Conservation (phyloP, 352 stramenopile genomes). For the Pythium phragmiticola region DNA sequence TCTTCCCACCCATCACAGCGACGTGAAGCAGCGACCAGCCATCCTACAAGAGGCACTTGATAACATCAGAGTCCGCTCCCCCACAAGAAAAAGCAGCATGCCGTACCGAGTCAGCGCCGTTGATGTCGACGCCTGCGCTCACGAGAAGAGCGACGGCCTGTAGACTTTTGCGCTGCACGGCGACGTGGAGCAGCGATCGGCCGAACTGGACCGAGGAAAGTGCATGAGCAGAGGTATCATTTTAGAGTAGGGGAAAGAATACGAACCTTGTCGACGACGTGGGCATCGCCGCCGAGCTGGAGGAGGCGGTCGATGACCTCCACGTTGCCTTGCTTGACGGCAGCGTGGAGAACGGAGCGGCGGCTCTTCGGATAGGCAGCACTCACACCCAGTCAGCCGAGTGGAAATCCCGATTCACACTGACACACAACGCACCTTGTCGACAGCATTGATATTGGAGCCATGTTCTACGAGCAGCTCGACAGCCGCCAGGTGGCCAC, state of each 20-base stretch:
- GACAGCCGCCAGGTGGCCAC: constrained; percentile 9
- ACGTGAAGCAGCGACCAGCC: constrained; percentile 22
- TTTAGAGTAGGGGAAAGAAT: neutral
- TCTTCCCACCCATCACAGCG: constrained; percentile 14
- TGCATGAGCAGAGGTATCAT: neutral
- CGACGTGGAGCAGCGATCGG: constrained; percentile 19
- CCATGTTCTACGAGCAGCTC: constrained; percentile 9
- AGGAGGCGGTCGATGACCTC: constrained; percentile 18
- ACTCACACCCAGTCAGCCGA: neutral
- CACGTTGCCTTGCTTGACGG: constrained; percentile 14
- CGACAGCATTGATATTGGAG: constrained; percentile 9
- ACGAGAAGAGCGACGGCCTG: constrained; percentile 7
- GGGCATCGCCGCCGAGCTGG: constrained; percentile 9
- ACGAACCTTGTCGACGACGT: constrained; percentile 18
- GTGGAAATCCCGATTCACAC: neutral
- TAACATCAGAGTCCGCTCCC: too few relatives aligned
- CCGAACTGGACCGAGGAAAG: constrained; percentile 7
- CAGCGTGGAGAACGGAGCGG: constrained; percentile 13
- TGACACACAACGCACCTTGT: constrained; percentile 5
- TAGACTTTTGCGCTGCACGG: constrained; percentile 19
- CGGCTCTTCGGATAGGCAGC: neutral
- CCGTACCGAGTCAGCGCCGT: constrained; percentile 13
- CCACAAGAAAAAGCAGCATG: too few relatives aligned
- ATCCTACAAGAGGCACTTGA: constrained; percentile 3
- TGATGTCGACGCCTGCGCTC: constrained; percentile 15